These are phyloP conservation scores for Rhodotorula sp. DNA, from an alignment of 1,284 basidiomycete species.

Conservation along the genomic window DNA sequence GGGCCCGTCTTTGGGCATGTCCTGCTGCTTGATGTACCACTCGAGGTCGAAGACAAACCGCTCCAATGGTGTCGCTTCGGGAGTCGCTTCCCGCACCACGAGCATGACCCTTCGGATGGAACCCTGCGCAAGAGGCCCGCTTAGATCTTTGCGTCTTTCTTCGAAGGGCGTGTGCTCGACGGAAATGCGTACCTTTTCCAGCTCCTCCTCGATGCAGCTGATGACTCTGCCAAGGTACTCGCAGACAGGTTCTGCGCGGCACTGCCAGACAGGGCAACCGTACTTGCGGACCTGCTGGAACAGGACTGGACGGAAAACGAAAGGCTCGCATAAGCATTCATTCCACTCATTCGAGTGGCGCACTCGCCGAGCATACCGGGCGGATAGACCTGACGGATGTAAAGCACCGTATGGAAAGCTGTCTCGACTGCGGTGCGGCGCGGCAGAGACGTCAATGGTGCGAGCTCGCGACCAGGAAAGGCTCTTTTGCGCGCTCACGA, in stretches of 20 bases:
- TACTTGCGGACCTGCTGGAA: slow-evolving; percentile 85
- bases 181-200: slow-evolving; percentile 58
- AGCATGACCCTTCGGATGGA: slow-evolving; percentile 70
- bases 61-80: slow-evolving; percentile 54
- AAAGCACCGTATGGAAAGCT: slow-evolving; percentile 85
- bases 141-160: neutral
- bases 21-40: slow-evolving; percentile 67
- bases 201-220: slow-evolving; percentile 69
- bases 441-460: neutral
- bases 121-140: slow-evolving; percentile 54
- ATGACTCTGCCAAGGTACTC: slow-evolving; percentile 81
- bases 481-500: slow-evolving; percentile 23
- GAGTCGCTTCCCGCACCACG: slow-evolving; percentile 68
- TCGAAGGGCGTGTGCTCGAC: slow-evolving; percentile 17
- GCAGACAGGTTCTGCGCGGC: slow-evolving; percentile 79
- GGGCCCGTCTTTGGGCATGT: slow-evolving; percentile 60
- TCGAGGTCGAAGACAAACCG: slow-evolving; percentile 63
- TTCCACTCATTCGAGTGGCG: neutral
- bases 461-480: too few species aligned
- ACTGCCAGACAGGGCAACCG: slow-evolving; percentile 83
- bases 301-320: slow-evolving; percentile 55
- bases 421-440: slow-evolving; percentile 68
- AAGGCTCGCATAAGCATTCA: neutral
- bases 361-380: slow-evolving; percentile 46
- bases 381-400: slow-evolving; percentile 85